phyloP scores from a whole-genome alignment of 192 early-diverging fungal species.

The Tieghemiomyces parasiticus region DNA sequence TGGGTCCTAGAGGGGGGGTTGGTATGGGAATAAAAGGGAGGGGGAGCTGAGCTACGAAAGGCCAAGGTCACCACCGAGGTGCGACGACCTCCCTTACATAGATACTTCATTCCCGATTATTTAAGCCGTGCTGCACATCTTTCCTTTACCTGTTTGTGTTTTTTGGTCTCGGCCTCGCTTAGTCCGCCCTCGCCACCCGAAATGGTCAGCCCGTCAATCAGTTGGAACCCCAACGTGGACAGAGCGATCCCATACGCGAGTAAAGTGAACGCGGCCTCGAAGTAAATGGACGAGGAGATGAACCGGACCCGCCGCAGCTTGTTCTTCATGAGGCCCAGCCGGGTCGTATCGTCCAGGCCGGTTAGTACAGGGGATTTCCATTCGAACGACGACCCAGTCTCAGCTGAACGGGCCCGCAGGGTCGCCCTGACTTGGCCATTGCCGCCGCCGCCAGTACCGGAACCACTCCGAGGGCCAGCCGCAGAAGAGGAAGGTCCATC shows the following conservation, averaged over 20 bases:
- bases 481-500: too few relatives aligned
- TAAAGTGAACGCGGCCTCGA: not conserved
- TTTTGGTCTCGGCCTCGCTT: not conserved
- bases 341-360: not conserved
- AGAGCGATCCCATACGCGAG: not conserved
- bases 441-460: not conserved
- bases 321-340: not conserved
- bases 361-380: not conserved
- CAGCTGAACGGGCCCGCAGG: not conserved
- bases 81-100: too few relatives aligned
- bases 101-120: too few relatives aligned
- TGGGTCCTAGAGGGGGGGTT: too few relatives aligned
- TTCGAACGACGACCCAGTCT: not conserved
- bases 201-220: not conserved
- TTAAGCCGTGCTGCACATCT: too few relatives aligned
- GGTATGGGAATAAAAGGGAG: too few relatives aligned
- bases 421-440: not conserved
- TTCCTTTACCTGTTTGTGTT: not conserved
- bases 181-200: not conserved
- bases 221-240: not conserved
- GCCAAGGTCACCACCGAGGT: too few relatives aligned
- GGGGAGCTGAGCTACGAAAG: too few relatives aligned
- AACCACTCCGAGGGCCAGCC: not conserved
- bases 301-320: not conserved
- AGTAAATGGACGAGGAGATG: not conserved